A percentile compares a stretch with the other conserved stretches of the same genome.
These are phyloP conservation scores for Linaria vulgaris DNA, from an alignment of 257 asterid genomes.

Conservation along the genomic window DNA sequence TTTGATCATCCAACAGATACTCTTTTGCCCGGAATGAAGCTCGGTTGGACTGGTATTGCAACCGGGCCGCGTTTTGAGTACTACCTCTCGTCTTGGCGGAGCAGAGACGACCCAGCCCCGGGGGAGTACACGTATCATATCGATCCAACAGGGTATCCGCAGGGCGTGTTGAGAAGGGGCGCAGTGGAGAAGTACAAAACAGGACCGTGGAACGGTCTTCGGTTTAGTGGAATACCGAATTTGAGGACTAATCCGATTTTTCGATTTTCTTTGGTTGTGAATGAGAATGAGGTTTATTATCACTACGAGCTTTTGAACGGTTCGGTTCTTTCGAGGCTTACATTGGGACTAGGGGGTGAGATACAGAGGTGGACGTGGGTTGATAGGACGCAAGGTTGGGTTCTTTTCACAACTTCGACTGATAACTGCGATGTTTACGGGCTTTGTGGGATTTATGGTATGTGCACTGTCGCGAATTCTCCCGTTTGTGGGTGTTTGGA, in stretches of 20 bases:
- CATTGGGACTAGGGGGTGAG: slow-evolving; percentile 12
- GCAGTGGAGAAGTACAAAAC: slow-evolving; percentile 15
- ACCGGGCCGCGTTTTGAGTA: slow-evolving; percentile 25
- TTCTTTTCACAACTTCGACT: slow-evolving; percentile 11
- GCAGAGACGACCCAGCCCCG: slow-evolving; percentile 24
- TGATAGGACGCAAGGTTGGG: slow-evolving; percentile 13
- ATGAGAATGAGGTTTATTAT: slow-evolving; percentile 25
- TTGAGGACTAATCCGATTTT: slow-evolving; percentile 20
- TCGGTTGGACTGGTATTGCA: slow-evolving; percentile 33
- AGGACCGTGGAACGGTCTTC: slow-evolving; percentile 35
- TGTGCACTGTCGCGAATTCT: neutral
- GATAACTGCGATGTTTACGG: slow-evolving; percentile 20
- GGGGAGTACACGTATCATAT: slow-evolving; percentile 12
- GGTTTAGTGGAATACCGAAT: slow-evolving; percentile 24
- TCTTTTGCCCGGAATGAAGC: slow-evolving; percentile 9
- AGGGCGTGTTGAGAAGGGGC: slow-evolving; percentile 8
- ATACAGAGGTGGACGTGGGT: slow-evolving; percentile 18
- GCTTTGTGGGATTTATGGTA: slow-evolving; percentile 19
- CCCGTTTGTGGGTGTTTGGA: slow-evolving; percentile 28
- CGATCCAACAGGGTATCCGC: slow-evolving; percentile 29
- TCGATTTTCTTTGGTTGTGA: slow-evolving; percentile 2
- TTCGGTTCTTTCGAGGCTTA: slow-evolving; percentile 22
- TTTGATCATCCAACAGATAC: slow-evolving; percentile 33
- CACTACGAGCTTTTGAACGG: slow-evolving; percentile 24
- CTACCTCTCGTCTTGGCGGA: slow-evolving; percentile 21